Base-by-base conservation (phyloP, 2,329 filamentous ascomycete species). In the Trichoderma sp. region DNA sequence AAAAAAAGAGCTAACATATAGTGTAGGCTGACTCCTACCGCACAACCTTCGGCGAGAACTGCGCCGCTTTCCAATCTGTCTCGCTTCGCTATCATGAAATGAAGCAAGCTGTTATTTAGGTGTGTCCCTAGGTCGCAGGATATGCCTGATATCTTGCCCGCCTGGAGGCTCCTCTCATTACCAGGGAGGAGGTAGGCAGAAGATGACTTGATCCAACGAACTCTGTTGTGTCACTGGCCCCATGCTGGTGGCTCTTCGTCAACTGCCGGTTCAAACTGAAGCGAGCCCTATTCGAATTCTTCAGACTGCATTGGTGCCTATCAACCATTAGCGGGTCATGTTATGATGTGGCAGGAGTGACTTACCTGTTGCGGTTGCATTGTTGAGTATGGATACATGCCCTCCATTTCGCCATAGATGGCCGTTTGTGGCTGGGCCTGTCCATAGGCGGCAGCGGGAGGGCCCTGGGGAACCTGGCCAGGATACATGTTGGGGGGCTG, bases 361-460 rank as follows among this genome's bases (percentile, higher is more conserved):
- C 87, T 78, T 84, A 94, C 92, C 84, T 94, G 92, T 79, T 96
- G 93, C 72, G 91, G 87, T 74, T 91, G 90, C 86, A 97, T 92
- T 71, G 89, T 83, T 16, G 90, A 86, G 78, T 96, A 97, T 49
- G 87, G 87, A 73, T 98, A 98, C 85, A 97, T 97, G 72, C 88
- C 89, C 71, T 93, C 90, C 80, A 94, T 90, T 68, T 91, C 90
- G 68, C 90, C 86, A 76, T 94, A 97, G 86, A 97, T 96, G 26
- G 75, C 73, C 4, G 76, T 74, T 71, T 89, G 84, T 69, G 90
- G 88, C 74, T 92, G 90, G 56, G 91, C 87, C 76, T 96, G 93
- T 16, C 90, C 91, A 77, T 96, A 96, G 14, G 87, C 86, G 63
- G 87, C 86, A 58, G 87, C 86, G 58, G 88, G 85, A 14, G 91